Percentiles rank a stretch among this genome's conserved stretches.
These are phyloP conservation scores for Clausena lansium DNA, from an alignment of 345 rosid species.

Conservation along the genomic window DNA sequence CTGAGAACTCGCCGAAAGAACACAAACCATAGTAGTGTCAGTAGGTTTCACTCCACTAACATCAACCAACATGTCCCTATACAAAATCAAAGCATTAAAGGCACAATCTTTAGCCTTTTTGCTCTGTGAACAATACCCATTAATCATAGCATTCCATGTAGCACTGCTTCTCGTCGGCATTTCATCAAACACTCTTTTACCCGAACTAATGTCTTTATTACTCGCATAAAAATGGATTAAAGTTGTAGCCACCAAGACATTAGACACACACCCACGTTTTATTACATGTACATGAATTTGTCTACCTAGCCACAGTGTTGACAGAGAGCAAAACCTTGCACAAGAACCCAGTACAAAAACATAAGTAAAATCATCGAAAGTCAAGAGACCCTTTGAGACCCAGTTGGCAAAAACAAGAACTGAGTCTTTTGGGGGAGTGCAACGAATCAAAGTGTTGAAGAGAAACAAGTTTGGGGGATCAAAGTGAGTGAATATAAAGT, in stretches of 20 bases:
- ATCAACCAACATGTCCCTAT: constrained; percentile 39
- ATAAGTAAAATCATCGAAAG: constrained; percentile 46
- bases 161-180: constrained; percentile 48
- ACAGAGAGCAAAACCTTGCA: constrained; percentile 39
- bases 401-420: constrained; percentile 43
- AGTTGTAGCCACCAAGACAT: constrained; percentile 47
- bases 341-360: constrained; percentile 61
- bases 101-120: constrained; percentile 38
- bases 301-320: constrained; percentile 40
- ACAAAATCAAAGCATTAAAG: constrained; percentile 37
- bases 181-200: constrained; percentile 60
- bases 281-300: constrained; percentile 38
- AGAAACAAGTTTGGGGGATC: constrained; percentile 45
- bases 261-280: constrained; percentile 40
- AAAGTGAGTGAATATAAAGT: constrained; percentile 31
- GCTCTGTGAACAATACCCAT: constrained; percentile 49
- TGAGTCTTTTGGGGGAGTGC: constrained; percentile 47
- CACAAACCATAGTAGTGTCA: constrained; percentile 57
- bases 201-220: constrained; percentile 39
- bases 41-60: constrained; percentile 43
- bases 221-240: constrained; percentile 51
- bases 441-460: constrained; percentile 61
- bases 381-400: constrained; percentile 31
- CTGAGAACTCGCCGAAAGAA: constrained; percentile 58
- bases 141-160: constrained; percentile 66